Base-by-base conservation (phyloP, 139 green algal species). In the Coelastrella sp. region DNA sequence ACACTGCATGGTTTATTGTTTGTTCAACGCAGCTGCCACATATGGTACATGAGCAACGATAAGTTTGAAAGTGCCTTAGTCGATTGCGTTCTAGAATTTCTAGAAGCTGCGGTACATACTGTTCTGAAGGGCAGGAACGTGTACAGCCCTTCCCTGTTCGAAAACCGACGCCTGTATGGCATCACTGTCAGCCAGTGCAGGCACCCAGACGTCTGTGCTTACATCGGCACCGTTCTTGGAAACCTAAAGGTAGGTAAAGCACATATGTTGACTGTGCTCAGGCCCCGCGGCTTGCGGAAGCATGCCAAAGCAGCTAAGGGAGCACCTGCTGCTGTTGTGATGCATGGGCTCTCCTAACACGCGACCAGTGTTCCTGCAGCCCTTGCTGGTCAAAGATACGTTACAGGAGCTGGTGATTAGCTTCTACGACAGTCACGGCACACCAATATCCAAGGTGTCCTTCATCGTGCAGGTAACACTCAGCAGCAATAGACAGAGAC, bases 341-440 rank as follows among this genome's bases (percentile, higher is more conserved):
- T n/a, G n/a, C n/a, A n/a, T n/a, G n/a, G n/a, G n/a, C n/a, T n/a
- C n/a, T n/a, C n/a, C n/a, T n/a, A n/a, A n/a, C 13, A 19, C 34
- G 4, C 34, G n/a, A 68, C 48, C 37, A 17, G 41, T 63, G 41
- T 37, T 15, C 34, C 81, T 79, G 62, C 60, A 89, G 85, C 71
- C 67, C 6, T 64, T 78, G 0, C 87, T 94, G 51, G 87, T 92
- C 57, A 41, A 67, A 0, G 87, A 88, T 25, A 89, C 87, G 7
- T 68, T 93, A 13, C 90, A 91, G n/a, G 96, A 96, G 82, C 76
- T 97, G 0, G 74, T 77, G 1, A 68, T 92, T 0, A 66, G 86
- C 25, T 89, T 93, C 35, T 76, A 87, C 8, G 53, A 88, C 27
- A 17, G 59, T 1, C 43, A 69, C 5, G 84, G 82, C 0, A 37